Evolutionary conservation across 345 rosid genomes (phyloP), one percentile per base, ranked within the genome.

Genomic region (Eucalyptus cloeziana): DNA sequence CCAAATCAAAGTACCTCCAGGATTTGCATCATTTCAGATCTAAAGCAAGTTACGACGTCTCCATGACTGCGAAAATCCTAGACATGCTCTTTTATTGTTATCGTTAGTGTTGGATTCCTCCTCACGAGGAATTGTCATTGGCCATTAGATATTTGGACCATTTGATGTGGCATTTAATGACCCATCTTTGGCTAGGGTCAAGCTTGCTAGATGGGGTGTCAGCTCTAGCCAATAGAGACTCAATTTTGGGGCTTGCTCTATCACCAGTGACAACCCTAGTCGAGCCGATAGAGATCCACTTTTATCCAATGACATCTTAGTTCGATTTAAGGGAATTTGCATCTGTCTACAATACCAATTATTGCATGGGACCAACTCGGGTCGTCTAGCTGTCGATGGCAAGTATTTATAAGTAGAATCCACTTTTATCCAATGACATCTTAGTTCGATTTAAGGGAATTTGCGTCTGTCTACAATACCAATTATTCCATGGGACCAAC

Each of bases 251-350:
- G 12, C 30, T 56, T 24, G 30, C 27, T 56, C 62, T 24, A 22
- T 24, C 62, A 10, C 30, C 0, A 1, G 13, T 1, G 62, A 24
- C 3, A 22, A 56, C 1, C 62, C 30, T 24, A 56, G 1, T 56
- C 1, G 0, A 56, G 13, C 0, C 13, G 1, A 56, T 0, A 4
- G 1, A 22, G 30, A 56, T 24, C 3, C 3, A 0, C 1, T 3
- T 24, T 56, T 56, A 24, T 21, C 62, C 27, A 56, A 4, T 22
- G 5, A 4, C 60, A 56, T 56, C 3, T 56, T 56, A 6, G 1
- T 56, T 56, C 6, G 0, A 56, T 56, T 24, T 24, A 10, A 56
- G 62, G 30, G 62, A 56, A 21, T 12, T 56, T 56, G 62, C 62
- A 0, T 56, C 13, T 4, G 12, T 4, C 3, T 24, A 0, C 62